Evolutionary conservation across 1,284 basidiomycete species (phyloP), one percentile per base, ranked within the genome.

Genomic region (Trichosporon sp.): DNA sequence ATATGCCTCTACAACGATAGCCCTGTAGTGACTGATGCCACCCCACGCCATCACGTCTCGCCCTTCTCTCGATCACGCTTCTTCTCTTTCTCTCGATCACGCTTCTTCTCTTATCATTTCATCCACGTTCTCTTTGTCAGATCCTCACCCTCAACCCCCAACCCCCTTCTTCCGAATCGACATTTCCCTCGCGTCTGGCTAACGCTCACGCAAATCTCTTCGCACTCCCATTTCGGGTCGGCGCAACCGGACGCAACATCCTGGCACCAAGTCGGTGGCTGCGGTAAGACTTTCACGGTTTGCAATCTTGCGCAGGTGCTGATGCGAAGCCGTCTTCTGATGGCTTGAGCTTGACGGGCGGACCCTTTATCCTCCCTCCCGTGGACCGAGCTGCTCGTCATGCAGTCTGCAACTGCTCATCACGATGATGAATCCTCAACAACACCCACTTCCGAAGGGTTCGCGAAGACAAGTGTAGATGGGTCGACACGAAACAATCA

Each of bases 351-450:
- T 37, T n/a, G 59, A 14, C 14, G n/a, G 19, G 10, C 19, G 51
- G 21, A 10, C 19, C 10, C 5, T 46, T n/a, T n/a, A 8, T 16
- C 21, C 26, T 11, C 26, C 14, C 7, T 63, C 32, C 31, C 7
- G 59, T n/a, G 3, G 7, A n/a, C 19, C 1, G 7, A 7, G 16
- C 16, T 37, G 32, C 21, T n/a, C 59, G 59, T 11, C 59, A 63
- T 63, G 59, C 59, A 54, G 51, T 21, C 51, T 10, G 51, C 32
- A n/a, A 14, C 64, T 46, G 12, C 10, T 21, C 40, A 40, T 10
- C 40, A 40, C 26, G 64, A 65, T 40, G 64, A 65, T 21, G 64
- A 40, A 16, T 65, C 64, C 8, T 65, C 64, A 19, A 65, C 64
- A 6, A 65, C 64, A 10, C 64, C 64, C 16, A 65, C 64, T 4